Conservation (phyloP, 768 basidiomycete species). For the Kondoa malvinella region DNA sequence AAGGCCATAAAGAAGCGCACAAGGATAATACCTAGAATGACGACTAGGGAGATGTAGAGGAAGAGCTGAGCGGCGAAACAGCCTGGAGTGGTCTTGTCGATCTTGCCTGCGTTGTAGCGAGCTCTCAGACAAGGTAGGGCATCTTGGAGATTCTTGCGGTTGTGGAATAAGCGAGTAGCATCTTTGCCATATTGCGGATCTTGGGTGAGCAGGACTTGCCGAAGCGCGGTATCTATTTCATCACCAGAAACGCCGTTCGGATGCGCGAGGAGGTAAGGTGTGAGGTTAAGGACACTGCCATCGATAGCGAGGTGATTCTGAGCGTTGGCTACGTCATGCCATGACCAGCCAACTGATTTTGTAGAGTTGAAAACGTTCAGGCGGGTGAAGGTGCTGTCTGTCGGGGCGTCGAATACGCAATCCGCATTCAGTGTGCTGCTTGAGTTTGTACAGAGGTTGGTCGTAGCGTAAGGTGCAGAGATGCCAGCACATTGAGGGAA, state of each 20-base stretch:
- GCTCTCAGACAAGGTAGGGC: slow-evolving; percentile 64
- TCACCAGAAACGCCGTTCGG: slow-evolving; percentile 52
- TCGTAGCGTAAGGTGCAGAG: slow-evolving; percentile 48
- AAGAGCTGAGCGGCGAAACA: slow-evolving; percentile 81
- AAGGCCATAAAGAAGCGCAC: slow-evolving; percentile 92
- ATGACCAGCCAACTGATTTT: slow-evolving; percentile 66
- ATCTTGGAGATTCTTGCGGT: slow-evolving; percentile 45
- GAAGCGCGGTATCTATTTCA: slow-evolving; percentile 63
- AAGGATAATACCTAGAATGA: slow-evolving; percentile 77
- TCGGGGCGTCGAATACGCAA: slow-evolving; percentile 53
- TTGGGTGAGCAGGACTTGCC: slow-evolving; percentile 45
- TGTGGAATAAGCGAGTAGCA: slow-evolving; percentile 71
- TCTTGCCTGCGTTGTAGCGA: slow-evolving; percentile 81
- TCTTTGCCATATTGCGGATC: slow-evolving; percentile 55
- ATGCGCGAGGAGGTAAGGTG: slow-evolving; percentile 63
- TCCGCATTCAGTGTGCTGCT: slow-evolving; percentile 34
- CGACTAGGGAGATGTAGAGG: slow-evolving; percentile 72
- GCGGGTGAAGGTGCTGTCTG: slow-evolving; percentile 40
- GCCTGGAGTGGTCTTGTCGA: slow-evolving; percentile 90
- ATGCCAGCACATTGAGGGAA: slow-evolving; percentile 44
- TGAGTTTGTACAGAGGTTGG: slow-evolving; percentile 46
- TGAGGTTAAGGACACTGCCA: slow-evolving; percentile 83
- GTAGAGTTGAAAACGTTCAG: slow-evolving; percentile 52
- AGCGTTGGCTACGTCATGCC: slow-evolving; percentile 64
- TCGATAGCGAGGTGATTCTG: slow-evolving; percentile 71